Percentiles rank a stretch among this genome's conserved stretches.
phyloP scores from a whole-genome alignment of 257 asterid species.

The Nicotiana benthamiana region DNA sequence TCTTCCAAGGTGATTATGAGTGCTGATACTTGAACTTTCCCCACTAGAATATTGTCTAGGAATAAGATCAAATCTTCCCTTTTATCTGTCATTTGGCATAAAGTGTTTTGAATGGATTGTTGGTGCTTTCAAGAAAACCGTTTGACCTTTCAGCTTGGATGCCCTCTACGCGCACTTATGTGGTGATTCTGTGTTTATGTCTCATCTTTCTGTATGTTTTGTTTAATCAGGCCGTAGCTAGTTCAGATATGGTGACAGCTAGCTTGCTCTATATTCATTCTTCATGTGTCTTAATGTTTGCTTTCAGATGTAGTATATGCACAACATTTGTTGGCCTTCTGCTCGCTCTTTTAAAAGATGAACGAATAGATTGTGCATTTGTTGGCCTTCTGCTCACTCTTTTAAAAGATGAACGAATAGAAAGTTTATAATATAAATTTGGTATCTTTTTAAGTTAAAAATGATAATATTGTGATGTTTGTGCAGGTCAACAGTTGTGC shows the following conservation, averaged over 20 bases:
- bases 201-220: neutral
- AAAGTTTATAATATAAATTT: neutral
- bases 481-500: conserved; percentile 66
- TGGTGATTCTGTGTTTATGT: neutral
- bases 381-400: neutral
- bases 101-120: neutral
- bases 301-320: neutral
- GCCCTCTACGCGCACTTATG: neutral
- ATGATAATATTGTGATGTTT: neutral
- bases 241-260: neutral
- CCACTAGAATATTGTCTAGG: neutral
- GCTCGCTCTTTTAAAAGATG: neutral
- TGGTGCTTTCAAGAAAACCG: neutral
- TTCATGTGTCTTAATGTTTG: neutral
- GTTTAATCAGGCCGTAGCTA: neutral
- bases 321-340: neutral
- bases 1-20: conserved; percentile 61
- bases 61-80: neutral
- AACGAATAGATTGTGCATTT: neutral
- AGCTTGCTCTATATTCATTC: neutral
- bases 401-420: neutral
- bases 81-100: neutral
- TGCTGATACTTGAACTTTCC: neutral
- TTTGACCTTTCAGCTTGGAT: neutral
- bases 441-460: neutral